Evolutionary conservation across 176 grass and related monocot species (phyloP).

Genomic region (Typha latifolia): DNA sequence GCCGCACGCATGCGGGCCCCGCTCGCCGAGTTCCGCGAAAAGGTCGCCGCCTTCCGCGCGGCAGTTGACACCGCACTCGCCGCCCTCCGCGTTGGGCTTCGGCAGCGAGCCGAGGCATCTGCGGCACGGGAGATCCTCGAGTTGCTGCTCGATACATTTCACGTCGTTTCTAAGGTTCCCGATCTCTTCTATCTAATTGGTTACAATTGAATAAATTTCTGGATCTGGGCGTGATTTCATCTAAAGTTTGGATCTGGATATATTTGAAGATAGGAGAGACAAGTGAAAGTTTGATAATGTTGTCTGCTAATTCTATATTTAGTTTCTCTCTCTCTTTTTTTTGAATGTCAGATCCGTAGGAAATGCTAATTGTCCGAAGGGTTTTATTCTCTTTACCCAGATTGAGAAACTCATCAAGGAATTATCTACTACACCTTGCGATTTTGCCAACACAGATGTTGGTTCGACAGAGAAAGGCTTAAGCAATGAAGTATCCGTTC

Average conservation of each 20-base stretch:
- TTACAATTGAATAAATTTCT: not conserved
- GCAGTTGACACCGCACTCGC: conserved; percentile 27
- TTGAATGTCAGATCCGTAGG: not conserved
- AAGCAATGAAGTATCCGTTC: conserved; percentile 10
- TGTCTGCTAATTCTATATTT: not conserved
- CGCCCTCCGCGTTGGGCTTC: conserved; percentile 50
- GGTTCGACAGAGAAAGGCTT: conserved; percentile 18
- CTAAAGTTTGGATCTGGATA: not conserved
- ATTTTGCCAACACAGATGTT: conserved; percentile 26
- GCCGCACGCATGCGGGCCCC: conserved; percentile 57
- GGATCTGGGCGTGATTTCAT: not conserved
- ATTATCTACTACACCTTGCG: conserved; percentile 51
- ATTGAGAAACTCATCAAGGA: conserved; percentile 98
- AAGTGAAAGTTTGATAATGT: not conserved
- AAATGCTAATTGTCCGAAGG: conserved; percentile 1
- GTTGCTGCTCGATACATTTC: conserved; percentile 90
- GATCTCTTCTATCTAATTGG: not conserved
- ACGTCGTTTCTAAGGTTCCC: conserved; percentile 91
- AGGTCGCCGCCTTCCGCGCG: conserved; percentile 61
- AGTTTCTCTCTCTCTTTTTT: not conserved
- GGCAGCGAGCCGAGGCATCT: conserved; percentile 48
- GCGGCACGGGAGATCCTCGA: conserved; percentile 70
- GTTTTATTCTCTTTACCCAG: conserved; percentile 25
- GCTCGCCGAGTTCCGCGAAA: conserved; percentile 64
- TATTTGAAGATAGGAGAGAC: not conserved